These are phyloP conservation scores for Phytophthora capsici DNA, from an alignment of 352 stramenopile species.

Conservation along the genomic window DNA sequence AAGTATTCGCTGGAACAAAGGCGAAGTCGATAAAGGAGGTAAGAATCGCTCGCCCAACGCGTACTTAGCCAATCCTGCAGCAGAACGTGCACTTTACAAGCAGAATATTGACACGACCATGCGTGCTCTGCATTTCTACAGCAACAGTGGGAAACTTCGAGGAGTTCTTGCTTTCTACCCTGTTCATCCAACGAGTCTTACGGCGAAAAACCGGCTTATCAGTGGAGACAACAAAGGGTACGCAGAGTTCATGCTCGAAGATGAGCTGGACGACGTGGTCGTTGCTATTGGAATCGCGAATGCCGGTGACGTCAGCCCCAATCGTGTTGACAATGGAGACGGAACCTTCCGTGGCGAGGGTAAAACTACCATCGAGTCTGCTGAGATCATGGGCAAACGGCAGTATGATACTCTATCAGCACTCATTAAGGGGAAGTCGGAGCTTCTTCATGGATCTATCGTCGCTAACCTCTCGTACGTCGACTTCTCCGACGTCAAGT, in stretches of 20 bases:
- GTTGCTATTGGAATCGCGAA: slow-evolving; percentile 56
- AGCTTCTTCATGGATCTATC: slow-evolving; percentile 35
- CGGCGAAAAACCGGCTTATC: slow-evolving; percentile 72
- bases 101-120: slow-evolving; percentile 76
- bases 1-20: slow-evolving; percentile 50
- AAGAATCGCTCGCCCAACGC: slow-evolving; percentile 76
- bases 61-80: slow-evolving; percentile 74
- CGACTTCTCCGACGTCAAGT: slow-evolving; percentile 51
- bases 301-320: slow-evolving; percentile 53
- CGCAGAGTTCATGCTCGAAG: slow-evolving; percentile 51
- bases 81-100: slow-evolving; percentile 61
- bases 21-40: slow-evolving; percentile 40
- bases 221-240: slow-evolving; percentile 86
- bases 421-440: slow-evolving; percentile 30
- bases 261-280: slow-evolving; percentile 37
- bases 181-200: slow-evolving; percentile 84
- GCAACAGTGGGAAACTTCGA: slow-evolving; percentile 38
- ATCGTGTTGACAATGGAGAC: slow-evolving; percentile 53
- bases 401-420: slow-evolving; percentile 39
- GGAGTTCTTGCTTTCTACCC: slow-evolving; percentile 76
- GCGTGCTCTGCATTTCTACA: slow-evolving; percentile 62
- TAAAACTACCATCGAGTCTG: slow-evolving; percentile 36
- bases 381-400: slow-evolving; percentile 52
- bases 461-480: slow-evolving; percentile 50
- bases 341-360: slow-evolving; percentile 55